Evolutionary conservation across 306 rosid species (phyloP), one percentile per base, ranked within the genome.

Genomic region (Trifolium subterraneum): DNA sequence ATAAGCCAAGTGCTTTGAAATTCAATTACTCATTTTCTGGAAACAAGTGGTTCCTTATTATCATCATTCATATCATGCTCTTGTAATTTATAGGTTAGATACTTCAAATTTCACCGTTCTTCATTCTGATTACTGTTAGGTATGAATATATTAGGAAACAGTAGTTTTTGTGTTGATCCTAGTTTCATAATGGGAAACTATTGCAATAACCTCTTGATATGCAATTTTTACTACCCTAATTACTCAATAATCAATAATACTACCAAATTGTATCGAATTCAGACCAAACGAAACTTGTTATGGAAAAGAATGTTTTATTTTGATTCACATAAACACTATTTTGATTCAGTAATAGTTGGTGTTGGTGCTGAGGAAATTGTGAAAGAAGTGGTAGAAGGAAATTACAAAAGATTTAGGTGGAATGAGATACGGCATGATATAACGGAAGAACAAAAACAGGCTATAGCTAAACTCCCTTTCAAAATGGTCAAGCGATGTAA

Each of bases 401-500:
- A 80, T 3, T 29, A 8, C 0, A 87, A 78, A 60, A 66, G 71
- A 81, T 88, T 85, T 83, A 86, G 73, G 82, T 88, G 96, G 94
- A 56, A 55, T 70, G 94, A 80, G 86, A 51, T 87, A 44, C 76
- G 88, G 7, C 42, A 41, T 23, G 31, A 79, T 35, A 62, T 86
- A 35, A 78, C 92, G 8, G 88, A 87, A 42, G 77, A 75, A 64
- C 97, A 91, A 71, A 75, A 82, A 25, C 52, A 81, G 55, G 86
- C 88, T 64, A 87, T 91, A 73, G 83, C 86, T 41, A 78, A 80
- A 70, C 91, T 93, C 50, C 88, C 96, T 23, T 81, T 85, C 1
- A 80, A 68, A 71, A 89, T 93, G 94, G 71, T 62, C 29, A 88
- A 88, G 25, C 93, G 96, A 66, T 85, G 96, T 64, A 87, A 77